Percentiles rank a stretch among this genome's conserved stretches.
These are phyloP conservation scores for Penicillium odoratum DNA, from an alignment of 495 filamentous ascomycete genomes.

Conservation along the genomic window DNA sequence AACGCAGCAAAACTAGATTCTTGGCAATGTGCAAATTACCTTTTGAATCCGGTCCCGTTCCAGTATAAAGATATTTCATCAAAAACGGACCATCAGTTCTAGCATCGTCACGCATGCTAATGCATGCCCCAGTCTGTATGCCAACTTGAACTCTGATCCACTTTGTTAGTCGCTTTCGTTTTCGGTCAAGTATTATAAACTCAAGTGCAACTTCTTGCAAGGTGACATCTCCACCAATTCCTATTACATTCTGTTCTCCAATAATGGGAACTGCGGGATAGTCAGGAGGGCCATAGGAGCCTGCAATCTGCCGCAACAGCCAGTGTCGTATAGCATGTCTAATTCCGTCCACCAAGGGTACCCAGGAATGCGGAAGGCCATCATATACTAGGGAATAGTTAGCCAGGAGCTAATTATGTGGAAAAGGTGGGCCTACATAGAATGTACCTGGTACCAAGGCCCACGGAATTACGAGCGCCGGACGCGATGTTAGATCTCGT, in stretches of 20 bases:
- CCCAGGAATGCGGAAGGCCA: background rate
- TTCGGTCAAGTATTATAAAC: background rate
- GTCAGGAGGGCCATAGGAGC: background rate
- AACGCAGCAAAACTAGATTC: too few relatives aligned
- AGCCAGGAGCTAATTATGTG: too few relatives aligned
- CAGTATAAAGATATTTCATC: too few relatives aligned
- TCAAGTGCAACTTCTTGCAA: background rate
- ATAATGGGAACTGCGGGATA: background rate
- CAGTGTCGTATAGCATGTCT: conserved; percentile 3
- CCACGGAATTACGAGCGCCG: background rate
- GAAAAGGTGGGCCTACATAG: background rate
- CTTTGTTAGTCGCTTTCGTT: background rate
- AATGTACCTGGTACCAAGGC: too few relatives aligned
- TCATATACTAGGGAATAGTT: background rate
- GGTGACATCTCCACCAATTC: background rate
- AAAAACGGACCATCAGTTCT: too few relatives aligned
- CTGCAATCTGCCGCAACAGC: background rate
- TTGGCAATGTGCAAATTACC: too few relatives aligned
- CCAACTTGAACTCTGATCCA: background rate
- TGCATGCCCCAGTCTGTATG: background rate
- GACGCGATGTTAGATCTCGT: background rate
- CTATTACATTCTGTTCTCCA: background rate
- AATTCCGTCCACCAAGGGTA: conserved; percentile 4
- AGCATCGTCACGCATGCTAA: too few relatives aligned
- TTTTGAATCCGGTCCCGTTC: too few relatives aligned